Evolutionary conservation across 2,329 filamentous ascomycete genomes (phyloP).

Genomic region (Alternaria sp.): DNA sequence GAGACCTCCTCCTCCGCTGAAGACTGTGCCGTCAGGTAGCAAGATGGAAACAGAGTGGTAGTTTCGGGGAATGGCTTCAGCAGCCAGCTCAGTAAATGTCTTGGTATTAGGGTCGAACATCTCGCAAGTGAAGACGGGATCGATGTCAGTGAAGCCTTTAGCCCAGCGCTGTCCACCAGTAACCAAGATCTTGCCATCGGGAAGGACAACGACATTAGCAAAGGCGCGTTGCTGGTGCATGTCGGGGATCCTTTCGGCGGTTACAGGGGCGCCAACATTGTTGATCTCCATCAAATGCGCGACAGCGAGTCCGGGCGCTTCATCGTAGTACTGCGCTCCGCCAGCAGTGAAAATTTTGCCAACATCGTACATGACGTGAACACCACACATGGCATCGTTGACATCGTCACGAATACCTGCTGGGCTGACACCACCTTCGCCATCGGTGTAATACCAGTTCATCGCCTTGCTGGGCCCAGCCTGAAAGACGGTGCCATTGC

Average conservation of each 20-base stretch:
- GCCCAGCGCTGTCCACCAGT: conserved; percentile 30
- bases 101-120: conserved; percentile 31
- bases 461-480: conserved; percentile 61
- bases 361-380: conserved; percentile 57
- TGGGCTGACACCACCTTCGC: conserved; percentile 49
- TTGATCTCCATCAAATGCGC: conserved; percentile 30
- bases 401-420: conserved; percentile 56
- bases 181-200: conserved; percentile 34
- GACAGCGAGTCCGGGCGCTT: conserved; percentile 15
- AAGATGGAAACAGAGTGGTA: conserved; percentile 36
- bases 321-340: conserved; percentile 24
- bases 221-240: conserved; percentile 27
- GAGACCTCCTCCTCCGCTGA: conserved; percentile 32
- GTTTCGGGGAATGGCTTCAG: conserved; percentile 25
- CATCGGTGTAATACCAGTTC: conserved; percentile 63
- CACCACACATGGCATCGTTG: conserved; percentile 52
- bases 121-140: conserved; percentile 27
- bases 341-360: conserved; percentile 50
- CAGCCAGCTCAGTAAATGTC: conserved; percentile 24
- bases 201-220: conserved; percentile 31
- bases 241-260: conserved; percentile 19
- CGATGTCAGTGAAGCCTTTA: conserved; percentile 23
- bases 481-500: conserved; percentile 56
- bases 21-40: conserved; percentile 29
- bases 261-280: conserved; percentile 20